Conservation (phyloP, 2,329 filamentous ascomycete genomes). For the Ambrosiella beaveri region DNA sequence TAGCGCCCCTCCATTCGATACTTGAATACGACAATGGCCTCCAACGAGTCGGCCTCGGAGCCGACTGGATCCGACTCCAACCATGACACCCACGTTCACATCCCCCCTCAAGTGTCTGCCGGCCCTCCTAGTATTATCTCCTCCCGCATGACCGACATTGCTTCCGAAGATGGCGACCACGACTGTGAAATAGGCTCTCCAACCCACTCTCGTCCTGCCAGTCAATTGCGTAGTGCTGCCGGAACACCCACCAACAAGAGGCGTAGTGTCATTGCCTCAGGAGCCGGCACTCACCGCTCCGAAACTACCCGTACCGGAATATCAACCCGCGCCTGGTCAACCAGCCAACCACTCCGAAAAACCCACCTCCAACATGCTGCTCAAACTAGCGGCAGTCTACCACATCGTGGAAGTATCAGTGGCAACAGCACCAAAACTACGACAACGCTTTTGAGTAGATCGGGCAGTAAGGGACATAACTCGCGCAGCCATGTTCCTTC, state of each 20-base stretch:
- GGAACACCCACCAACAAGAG: slow-evolving; percentile 21
- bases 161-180: slow-evolving; percentile 36
- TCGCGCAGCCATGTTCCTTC: slow-evolving; percentile 78
- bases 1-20: not conserved
- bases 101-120: slow-evolving; percentile 25
- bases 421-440: slow-evolving; percentile 7
- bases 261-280: slow-evolving; percentile 25
- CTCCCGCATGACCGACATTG: slow-evolving; percentile 52
- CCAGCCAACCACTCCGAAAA: slow-evolving; percentile 39
- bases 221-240: slow-evolving; percentile 6
- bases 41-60: slow-evolving; percentile 18
- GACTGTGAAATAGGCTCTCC: slow-evolving; percentile 18
- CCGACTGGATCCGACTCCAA: not conserved
- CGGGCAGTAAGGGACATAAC: slow-evolving; percentile 13
- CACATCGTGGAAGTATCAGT: slow-evolving; percentile 10
- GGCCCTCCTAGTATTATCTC: slow-evolving; percentile 50
- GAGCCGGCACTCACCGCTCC: slow-evolving; percentile 31
- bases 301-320: slow-evolving; percentile 34
- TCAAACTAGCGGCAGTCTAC: slow-evolving; percentile 14
- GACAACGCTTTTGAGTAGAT: slow-evolving; percentile 2
- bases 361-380: slow-evolving; percentile 33
- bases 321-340: slow-evolving; percentile 36
- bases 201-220: slow-evolving; percentile 5
- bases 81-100: slow-evolving; percentile 18
- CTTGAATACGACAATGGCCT: slow-evolving; percentile 20